These are phyloP conservation scores for Cicer pinnatifidum DNA, from an alignment of 306 rosid species.

Conservation along the genomic window DNA sequence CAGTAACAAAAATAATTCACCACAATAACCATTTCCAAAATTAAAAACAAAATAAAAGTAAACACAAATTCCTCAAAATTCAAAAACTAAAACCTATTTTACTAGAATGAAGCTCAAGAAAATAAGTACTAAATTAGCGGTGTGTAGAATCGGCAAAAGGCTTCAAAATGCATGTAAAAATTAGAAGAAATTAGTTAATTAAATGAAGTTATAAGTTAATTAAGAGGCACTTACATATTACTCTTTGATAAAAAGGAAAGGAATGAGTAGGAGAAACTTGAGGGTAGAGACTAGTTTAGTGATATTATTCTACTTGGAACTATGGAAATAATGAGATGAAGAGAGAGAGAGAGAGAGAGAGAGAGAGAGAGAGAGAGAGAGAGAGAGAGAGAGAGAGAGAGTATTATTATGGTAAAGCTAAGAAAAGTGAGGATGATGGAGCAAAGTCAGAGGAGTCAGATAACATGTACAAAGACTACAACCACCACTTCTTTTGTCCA, in stretches of 20 bases:
- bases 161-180: constrained; percentile 39
- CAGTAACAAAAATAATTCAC: not conserved
- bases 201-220: constrained; percentile 11
- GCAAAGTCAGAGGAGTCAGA: constrained; percentile 53
- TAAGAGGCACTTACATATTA: constrained; percentile 50
- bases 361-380: constrained; percentile 43
- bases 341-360: constrained; percentile 44
- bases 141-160: constrained; percentile 18
- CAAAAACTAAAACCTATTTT: not conserved
- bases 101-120: constrained; percentile 16
- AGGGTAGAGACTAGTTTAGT: constrained; percentile 28
- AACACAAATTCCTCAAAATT: not conserved
- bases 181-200: constrained; percentile 12
- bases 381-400: constrained; percentile 48
- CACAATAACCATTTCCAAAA: not conserved
- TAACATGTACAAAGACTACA: constrained; percentile 40
- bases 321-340: constrained; percentile 46
- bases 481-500: constrained; percentile 50
- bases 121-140: not conserved
- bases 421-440: constrained; percentile 46
- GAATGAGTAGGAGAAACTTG: constrained; percentile 13
- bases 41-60: not conserved
- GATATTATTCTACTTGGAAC: constrained; percentile 31
- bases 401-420: constrained; percentile 45
- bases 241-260: constrained; percentile 23